These are phyloP conservation scores for Teunomyces barrocoloradensis DNA, from an alignment of 805 yeast species.

Conservation along the genomic window DNA sequence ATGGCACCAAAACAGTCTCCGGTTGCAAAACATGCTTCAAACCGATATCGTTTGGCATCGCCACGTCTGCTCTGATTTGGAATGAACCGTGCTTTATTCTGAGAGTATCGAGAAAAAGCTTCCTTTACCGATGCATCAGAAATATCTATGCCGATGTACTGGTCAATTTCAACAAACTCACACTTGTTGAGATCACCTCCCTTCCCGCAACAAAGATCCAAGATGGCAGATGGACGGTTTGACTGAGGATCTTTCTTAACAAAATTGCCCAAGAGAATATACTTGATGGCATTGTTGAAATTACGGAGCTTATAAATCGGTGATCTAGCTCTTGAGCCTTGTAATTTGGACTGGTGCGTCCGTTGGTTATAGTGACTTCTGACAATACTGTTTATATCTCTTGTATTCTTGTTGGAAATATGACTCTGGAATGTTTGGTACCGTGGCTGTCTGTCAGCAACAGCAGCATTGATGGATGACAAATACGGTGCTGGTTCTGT, in stretches of 20 bases:
- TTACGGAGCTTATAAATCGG: constrained; percentile 83
- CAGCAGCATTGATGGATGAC: not conserved
- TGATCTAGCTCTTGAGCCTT: constrained; percentile 63
- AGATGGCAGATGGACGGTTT: constrained; percentile 41
- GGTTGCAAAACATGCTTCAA: constrained; percentile 80
- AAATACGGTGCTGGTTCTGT: constrained; percentile 6
- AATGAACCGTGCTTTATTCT: constrained; percentile 44
- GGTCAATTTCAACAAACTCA: constrained; percentile 67
- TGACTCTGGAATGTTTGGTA: constrained; percentile 41
- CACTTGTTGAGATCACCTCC: constrained; percentile 96
- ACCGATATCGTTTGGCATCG: constrained; percentile 51
- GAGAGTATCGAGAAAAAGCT: constrained; percentile 71
- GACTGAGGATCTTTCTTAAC: constrained; percentile 33
- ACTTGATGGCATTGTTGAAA: constrained; percentile 90
- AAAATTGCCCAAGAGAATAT: constrained; percentile 73
- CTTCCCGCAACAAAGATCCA: constrained; percentile 95
- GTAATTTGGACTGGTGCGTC: constrained; percentile 62
- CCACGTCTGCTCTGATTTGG: constrained; percentile 18
- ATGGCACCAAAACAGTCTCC: constrained; percentile 86
- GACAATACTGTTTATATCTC: constrained; percentile 64
- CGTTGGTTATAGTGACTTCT: constrained; percentile 84
- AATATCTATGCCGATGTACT: constrained; percentile 87
- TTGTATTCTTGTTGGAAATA: constrained; percentile 30
- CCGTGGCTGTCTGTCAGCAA: constrained; percentile 6
- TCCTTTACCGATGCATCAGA: constrained; percentile 86